A percentile compares a stretch with the other conserved stretches of the same genome.
These are phyloP conservation scores for Diaporthe sp. DNA, from an alignment of 2,329 filamentous ascomycete genomes.

Conservation along the genomic window DNA sequence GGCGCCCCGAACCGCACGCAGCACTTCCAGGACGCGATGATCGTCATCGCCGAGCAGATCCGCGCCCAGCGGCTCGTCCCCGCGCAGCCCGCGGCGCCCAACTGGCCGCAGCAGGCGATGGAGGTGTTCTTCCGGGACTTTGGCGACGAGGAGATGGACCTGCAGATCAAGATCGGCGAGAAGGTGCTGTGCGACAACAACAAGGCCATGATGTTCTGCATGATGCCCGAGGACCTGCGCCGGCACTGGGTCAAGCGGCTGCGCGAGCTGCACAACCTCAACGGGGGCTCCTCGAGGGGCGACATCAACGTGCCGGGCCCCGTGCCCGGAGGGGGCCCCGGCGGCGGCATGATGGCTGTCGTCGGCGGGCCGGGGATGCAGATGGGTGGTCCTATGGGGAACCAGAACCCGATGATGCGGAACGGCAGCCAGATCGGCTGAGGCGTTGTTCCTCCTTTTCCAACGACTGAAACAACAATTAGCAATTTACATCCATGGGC, in stretches of 20 bases:
- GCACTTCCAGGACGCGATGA: conserved; percentile 41
- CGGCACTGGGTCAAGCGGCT: conserved; percentile 70
- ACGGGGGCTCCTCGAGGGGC: conserved; percentile 43
- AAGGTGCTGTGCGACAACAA: conserved; percentile 71
- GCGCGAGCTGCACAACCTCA: conserved; percentile 59
- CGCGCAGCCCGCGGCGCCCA: conserved; percentile 54
- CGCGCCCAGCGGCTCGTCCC: conserved; percentile 55
- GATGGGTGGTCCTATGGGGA: conserved; percentile 28
- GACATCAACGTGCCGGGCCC: conserved; percentile 5
- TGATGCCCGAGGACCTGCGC: conserved; percentile 67
- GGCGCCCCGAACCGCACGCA: conserved; percentile 47
- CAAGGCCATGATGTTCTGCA: conserved; percentile 74
- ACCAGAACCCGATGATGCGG: conserved; percentile 30
- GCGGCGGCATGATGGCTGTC: conserved; percentile 32
- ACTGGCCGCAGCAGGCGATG: conserved; percentile 70
- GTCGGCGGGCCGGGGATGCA: conserved; percentile 34
- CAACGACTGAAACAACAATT: not conserved
- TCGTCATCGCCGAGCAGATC: conserved; percentile 46
- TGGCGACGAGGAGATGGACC: conserved; percentile 67
- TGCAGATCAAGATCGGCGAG: conserved; percentile 72
- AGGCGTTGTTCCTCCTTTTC: not conserved
- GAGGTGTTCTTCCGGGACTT: conserved; percentile 73
- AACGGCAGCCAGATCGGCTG: conserved; percentile 40
- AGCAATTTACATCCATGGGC: not conserved
- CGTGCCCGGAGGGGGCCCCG: conserved; percentile 4